phyloP scores from a whole-genome alignment of 2,329 filamentous ascomycete species.

The Sporothrix variecibatus region DNA sequence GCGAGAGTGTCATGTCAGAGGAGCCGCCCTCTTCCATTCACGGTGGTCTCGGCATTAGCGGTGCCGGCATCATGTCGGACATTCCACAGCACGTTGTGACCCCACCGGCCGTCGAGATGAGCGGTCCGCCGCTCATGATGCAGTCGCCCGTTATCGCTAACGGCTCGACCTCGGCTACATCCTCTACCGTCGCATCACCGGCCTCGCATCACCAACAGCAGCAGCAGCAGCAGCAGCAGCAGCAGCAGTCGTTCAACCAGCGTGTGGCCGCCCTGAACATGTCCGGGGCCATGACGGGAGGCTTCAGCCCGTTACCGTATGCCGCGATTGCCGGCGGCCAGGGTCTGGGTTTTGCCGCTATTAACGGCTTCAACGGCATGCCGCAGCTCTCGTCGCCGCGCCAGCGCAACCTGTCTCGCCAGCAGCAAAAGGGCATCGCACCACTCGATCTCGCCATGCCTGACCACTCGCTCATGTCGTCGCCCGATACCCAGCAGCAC shows the following conservation, averaged over 20 bases:
- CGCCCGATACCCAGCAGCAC: slow-evolving; percentile 48
- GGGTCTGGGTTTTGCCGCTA: slow-evolving; percentile 28
- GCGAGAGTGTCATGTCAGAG: slow-evolving; percentile 36
- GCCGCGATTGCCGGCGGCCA: slow-evolving; percentile 35
- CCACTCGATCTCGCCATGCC: slow-evolving; percentile 58
- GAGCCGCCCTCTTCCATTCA: slow-evolving; percentile 35
- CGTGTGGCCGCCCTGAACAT: slow-evolving; percentile 35
- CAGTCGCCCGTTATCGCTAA: slow-evolving; percentile 57
- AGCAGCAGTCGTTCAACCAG: slow-evolving; percentile 38
- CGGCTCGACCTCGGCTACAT: slow-evolving; percentile 41
- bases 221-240: too few relatives aligned
- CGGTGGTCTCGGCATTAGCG: slow-evolving; percentile 34
- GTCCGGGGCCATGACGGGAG: slow-evolving; percentile 33
- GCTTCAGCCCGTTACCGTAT: slow-evolving; percentile 33
- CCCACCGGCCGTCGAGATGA: slow-evolving; percentile 33
- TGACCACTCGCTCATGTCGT: slow-evolving; percentile 43
- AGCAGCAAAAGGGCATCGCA: slow-evolving; percentile 54
- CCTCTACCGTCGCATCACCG: slow-evolving; percentile 19
- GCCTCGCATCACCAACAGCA: not conserved
- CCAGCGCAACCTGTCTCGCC: slow-evolving; percentile 44
- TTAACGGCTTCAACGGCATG: not conserved
- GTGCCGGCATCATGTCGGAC: slow-evolving; percentile 25
- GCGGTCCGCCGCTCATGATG: slow-evolving; percentile 32
- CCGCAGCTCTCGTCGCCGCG: slow-evolving; percentile 38
- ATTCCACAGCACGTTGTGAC: slow-evolving; percentile 29